A percentile compares a stretch with the other conserved stretches of the same genome.
phyloP scores from a whole-genome alignment of 2,329 filamentous ascomycete genomes.

The Colletotrichum sp. region DNA sequence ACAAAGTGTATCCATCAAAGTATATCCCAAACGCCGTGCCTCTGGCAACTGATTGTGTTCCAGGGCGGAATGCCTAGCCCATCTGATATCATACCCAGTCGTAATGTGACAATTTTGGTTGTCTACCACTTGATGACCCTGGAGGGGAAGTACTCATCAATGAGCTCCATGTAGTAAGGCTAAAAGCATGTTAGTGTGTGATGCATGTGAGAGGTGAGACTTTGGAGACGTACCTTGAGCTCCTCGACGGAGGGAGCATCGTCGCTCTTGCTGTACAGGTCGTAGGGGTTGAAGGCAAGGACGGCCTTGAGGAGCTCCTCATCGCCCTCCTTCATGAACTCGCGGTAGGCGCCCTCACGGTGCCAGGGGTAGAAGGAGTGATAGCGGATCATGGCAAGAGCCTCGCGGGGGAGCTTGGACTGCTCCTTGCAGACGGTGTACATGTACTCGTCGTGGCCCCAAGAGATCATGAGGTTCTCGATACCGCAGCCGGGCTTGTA shows the following conservation, averaged over 20 bases:
- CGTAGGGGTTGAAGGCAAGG: conserved; percentile 88
- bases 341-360: conserved; percentile 76
- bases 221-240: conserved; percentile 56
- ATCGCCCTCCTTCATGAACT: conserved; percentile 86
- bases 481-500: conserved; percentile 81
- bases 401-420: conserved; percentile 78
- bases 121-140: conserved; percentile 41
- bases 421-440: conserved; percentile 89
- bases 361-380: conserved; percentile 96
- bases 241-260: conserved; percentile 77
- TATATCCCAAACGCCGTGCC: conserved; percentile 6
- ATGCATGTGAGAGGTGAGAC: not conserved
- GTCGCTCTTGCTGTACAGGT: conserved; percentile 91
- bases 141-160: conserved; percentile 47
- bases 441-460: conserved; percentile 89
- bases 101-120: not conserved
- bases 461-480: conserved; percentile 87
- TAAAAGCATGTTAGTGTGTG: not conserved
- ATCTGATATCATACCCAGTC: conserved; percentile 4
- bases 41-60: not conserved
- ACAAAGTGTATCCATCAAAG: conserved; percentile 1
- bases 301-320: conserved; percentile 81
- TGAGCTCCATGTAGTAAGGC: conserved; percentile 49
- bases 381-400: conserved; percentile 90
- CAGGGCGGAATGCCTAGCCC: not conserved